Percentiles rank a stretch among this genome's conserved stretches.
Conservation (phyloP, 2,329 filamentous ascomycete genomes). For the Beauveria brongniartii region DNA sequence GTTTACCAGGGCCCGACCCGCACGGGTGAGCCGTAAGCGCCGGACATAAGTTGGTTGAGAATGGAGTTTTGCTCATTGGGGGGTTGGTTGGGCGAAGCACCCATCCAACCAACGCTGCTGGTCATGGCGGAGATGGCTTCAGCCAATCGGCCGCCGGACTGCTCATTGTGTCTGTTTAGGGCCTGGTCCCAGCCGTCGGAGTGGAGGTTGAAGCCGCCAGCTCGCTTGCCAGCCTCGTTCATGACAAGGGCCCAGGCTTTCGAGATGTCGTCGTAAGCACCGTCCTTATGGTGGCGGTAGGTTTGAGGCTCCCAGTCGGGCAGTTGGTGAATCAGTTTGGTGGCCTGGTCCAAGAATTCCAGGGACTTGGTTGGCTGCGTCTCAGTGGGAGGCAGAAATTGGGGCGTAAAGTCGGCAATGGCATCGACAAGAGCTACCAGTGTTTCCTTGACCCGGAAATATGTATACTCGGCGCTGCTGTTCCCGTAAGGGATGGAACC, state of each 20-base stretch:
- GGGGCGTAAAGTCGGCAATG: constrained; percentile 86
- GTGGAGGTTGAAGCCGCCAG: constrained; percentile 81
- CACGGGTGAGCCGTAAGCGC: constrained; percentile 51
- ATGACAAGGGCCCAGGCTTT: constrained; percentile 91
- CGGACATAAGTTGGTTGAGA: constrained; percentile 53
- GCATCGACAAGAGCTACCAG: constrained; percentile 78
- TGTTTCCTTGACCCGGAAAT: constrained; percentile 81
- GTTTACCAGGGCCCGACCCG: constrained; percentile 54
- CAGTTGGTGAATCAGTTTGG: constrained; percentile 79
- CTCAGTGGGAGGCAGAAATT: constrained; percentile 90
- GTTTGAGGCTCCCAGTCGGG: constrained; percentile 86
- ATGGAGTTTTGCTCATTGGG: constrained; percentile 46
- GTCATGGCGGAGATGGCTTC: constrained; percentile 72
- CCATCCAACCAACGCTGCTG: constrained; percentile 72
- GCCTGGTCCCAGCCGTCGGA: constrained; percentile 90
- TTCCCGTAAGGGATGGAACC: constrained; percentile 80
- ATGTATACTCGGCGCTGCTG: constrained; percentile 83
- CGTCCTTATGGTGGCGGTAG: constrained; percentile 88
- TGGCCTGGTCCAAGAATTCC: constrained; percentile 81
- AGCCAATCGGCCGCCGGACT: constrained; percentile 72
- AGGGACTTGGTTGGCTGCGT: constrained; percentile 74
- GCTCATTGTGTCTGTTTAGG: constrained; percentile 78
- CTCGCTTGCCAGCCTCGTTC: constrained; percentile 81
- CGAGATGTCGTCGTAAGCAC: constrained; percentile 91
- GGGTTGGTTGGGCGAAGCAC: constrained; percentile 25